Percentiles rank a stretch among this genome's conserved stretches.
These are phyloP conservation scores for Globisporangium paddicum DNA, from an alignment of 352 stramenopile species.

Conservation along the genomic window DNA sequence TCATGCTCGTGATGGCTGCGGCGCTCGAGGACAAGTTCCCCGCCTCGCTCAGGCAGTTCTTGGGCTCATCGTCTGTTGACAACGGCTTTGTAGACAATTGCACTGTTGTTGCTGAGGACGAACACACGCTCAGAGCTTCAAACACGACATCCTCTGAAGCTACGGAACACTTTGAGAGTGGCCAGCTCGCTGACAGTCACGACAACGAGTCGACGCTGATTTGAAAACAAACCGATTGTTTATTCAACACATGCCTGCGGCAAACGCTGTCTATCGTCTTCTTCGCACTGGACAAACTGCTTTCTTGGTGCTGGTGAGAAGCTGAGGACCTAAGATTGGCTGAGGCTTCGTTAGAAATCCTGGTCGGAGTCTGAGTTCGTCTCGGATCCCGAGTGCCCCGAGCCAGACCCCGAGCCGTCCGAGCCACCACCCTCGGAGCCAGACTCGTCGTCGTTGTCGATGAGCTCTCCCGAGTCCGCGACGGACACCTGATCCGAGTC, in stretches of 20 bases:
- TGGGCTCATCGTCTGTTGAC: conserved; percentile 1
- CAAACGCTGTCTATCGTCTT: neutral
- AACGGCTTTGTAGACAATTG: conserved; percentile 1
- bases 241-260: neutral
- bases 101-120: neutral
- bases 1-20: conserved; percentile 49
- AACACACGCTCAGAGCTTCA: neutral
- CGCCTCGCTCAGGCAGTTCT: conserved; percentile 28
- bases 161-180: neutral
- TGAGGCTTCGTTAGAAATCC: conserved; percentile 47
- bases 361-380: conserved; percentile 61
- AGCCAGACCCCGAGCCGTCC: conserved; percentile 58
- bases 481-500: conserved; percentile 82
- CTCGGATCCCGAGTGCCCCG: conserved; percentile 25
- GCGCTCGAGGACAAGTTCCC: conserved; percentile 45
- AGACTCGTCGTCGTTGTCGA: conserved; percentile 81
- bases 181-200: neutral
- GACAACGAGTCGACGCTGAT: conserved; percentile 4
- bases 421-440: conserved; percentile 33
- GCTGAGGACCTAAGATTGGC: neutral
- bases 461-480: conserved; percentile 76
- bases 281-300: conserved; percentile 6
- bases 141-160: neutral
- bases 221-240: neutral
- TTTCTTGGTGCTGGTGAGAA: neutral